These are phyloP conservation scores for Penicillium salamii DNA, from an alignment of 495 filamentous ascomycete species.

Conservation along the genomic window DNA sequence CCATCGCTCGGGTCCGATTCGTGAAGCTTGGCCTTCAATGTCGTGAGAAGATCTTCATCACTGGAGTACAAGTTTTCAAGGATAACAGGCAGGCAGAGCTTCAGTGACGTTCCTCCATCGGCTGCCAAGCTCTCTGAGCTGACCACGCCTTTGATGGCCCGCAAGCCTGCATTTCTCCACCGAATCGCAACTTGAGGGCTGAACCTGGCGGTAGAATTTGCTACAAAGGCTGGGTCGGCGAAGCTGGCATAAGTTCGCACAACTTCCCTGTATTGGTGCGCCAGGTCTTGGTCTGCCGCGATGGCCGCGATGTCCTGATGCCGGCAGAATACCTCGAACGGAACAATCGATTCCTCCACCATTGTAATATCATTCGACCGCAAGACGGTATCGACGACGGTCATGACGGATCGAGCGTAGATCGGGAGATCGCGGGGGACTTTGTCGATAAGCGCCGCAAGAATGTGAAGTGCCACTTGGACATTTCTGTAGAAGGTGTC, in stretches of 20 bases:
- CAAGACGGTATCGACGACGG: conserved; percentile 73
- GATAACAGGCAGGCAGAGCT: conserved; percentile 74
- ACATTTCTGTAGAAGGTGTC: conserved; percentile 62
- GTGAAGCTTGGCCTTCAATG: conserved; percentile 58
- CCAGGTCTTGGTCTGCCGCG: conserved; percentile 76
- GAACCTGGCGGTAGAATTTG: conserved; percentile 41
- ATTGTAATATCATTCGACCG: conserved; percentile 79
- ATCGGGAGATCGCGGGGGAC: conserved; percentile 84
- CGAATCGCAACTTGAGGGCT: conserved; percentile 72
- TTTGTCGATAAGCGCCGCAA: conserved; percentile 87
- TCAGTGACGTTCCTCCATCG: conserved; percentile 69
- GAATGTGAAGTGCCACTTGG: conserved; percentile 86
- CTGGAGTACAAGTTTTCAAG: conserved; percentile 81
- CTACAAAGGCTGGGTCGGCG: conserved; percentile 46
- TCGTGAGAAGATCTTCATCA: conserved; percentile 62
- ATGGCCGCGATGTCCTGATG: conserved; percentile 76
- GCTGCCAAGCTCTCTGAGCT: conserved; percentile 73
- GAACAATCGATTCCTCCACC: conserved; percentile 80
- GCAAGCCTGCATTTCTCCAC: conserved; percentile 77
- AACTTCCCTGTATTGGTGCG: conserved; percentile 76
- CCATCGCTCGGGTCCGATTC: conserved; percentile 62
- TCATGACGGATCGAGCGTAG: conserved; percentile 75
- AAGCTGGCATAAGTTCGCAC: conserved; percentile 74
- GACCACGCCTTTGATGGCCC: conserved; percentile 74
- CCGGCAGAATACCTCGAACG: conserved; percentile 79